Evolutionary conservation across 352 stramenopile genomes (phyloP).

Genomic region (Thalassiosira mediterranea): DNA sequence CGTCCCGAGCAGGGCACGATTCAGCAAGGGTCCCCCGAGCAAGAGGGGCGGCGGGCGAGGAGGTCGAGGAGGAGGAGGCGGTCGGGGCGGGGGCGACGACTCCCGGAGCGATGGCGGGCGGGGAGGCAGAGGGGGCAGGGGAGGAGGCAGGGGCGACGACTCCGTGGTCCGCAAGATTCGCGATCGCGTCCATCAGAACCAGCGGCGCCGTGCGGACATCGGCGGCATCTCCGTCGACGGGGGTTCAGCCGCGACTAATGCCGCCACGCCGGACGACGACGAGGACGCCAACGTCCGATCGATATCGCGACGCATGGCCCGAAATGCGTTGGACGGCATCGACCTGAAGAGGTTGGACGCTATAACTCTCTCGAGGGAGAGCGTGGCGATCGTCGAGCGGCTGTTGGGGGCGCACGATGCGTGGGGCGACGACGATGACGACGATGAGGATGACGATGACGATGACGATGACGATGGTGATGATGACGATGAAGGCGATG

Average conservation of each 20-base stretch:
- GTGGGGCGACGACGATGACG: slow-evolving; percentile 33
- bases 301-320: slow-evolving; percentile 22
- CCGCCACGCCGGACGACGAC: not conserved
- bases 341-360: slow-evolving; percentile 76
- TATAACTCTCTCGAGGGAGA: slow-evolving; percentile 62
- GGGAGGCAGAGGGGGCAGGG: slow-evolving; percentile 15
- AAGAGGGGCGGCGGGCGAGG: slow-evolving; percentile 42
- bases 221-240: slow-evolving; percentile 34
- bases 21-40: slow-evolving; percentile 63
- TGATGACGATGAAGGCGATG: slow-evolving; percentile 15
- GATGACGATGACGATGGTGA: slow-evolving; percentile 13
- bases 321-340: slow-evolving; percentile 50
- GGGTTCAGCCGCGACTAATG: not conserved
- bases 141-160: slow-evolving; percentile 14
- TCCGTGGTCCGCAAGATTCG: slow-evolving; percentile 72
- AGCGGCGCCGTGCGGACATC: slow-evolving; percentile 17
- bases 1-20: slow-evolving; percentile 63
- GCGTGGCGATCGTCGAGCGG: slow-evolving; percentile 55
- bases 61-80: slow-evolving; percentile 10
- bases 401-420: slow-evolving; percentile 65
- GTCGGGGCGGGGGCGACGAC: slow-evolving; percentile 19
- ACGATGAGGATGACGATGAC: slow-evolving; percentile 14
- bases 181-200: slow-evolving; percentile 37
- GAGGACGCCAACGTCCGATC: slow-evolving; percentile 11
- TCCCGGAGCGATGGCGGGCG: slow-evolving; percentile 26